Evolutionary conservation across 2,329 filamentous ascomycete species (phyloP).

Genomic region (Thyridium curvatum): DNA sequence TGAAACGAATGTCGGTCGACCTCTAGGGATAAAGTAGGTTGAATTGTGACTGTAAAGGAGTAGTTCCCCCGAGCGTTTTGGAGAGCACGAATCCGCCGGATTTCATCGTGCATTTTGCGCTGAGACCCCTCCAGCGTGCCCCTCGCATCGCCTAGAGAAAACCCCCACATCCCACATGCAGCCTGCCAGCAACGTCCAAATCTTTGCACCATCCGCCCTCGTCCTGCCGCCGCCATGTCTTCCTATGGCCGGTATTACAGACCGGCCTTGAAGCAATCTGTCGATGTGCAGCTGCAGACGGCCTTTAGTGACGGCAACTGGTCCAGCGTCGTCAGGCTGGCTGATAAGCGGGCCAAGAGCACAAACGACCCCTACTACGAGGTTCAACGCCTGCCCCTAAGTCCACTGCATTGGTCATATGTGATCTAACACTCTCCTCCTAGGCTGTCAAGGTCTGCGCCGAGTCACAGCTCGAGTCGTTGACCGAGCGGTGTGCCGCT

Average conservation of each 20-base stretch:
- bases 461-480: conserved; percentile 45
- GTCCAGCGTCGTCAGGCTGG: conserved; percentile 42
- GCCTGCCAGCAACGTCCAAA: too few species aligned
- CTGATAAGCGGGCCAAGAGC: conserved; percentile 41
- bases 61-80: too few species aligned
- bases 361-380: conserved; percentile 51
- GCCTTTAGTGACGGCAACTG: conserved; percentile 51
- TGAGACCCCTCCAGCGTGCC: too few species aligned
- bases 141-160: too few species aligned
- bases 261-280: conserved; percentile 39
- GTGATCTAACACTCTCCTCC: neutral
- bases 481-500: conserved; percentile 35
- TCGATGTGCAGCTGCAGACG: conserved; percentile 48
- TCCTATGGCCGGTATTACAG: conserved; percentile 19
- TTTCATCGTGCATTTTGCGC: too few species aligned
- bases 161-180: too few species aligned
- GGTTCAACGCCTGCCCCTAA: conserved; percentile 13
- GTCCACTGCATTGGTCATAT: neutral
- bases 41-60: too few species aligned
- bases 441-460: conserved; percentile 43
- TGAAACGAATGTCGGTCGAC: too few species aligned
- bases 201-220: neutral
- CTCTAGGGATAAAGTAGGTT: too few species aligned
- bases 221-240: conserved; percentile 8
- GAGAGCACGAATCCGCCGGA: too few species aligned